phyloP scores from a whole-genome alignment of 2,329 filamentous ascomycete genomes.

The Alternaria sp. region DNA sequence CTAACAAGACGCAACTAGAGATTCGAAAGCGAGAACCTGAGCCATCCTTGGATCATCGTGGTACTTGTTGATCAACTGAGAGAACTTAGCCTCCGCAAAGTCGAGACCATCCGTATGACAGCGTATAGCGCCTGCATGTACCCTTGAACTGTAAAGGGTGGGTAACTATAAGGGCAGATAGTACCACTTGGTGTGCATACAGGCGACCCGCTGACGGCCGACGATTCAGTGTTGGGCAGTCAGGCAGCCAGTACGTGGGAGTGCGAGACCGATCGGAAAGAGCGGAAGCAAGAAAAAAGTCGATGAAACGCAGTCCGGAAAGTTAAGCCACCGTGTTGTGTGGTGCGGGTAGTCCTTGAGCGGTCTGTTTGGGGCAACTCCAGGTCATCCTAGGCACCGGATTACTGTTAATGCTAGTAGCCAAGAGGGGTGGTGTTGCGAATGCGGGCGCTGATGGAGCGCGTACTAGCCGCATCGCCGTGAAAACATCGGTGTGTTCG shows the following conservation, averaged over 20 bases:
- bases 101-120: constrained; percentile 10
- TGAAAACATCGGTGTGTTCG: constrained; percentile 13
- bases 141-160: constrained; percentile 3
- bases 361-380: constrained; percentile 23
- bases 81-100: neutral
- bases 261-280: constrained; percentile 23
- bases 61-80: constrained; percentile 2
- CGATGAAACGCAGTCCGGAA: constrained; percentile 23
- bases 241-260: constrained; percentile 14
- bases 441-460: constrained; percentile 19
- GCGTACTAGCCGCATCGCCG: constrained; percentile 13
- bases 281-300: constrained; percentile 18
- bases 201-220: constrained; percentile 11
- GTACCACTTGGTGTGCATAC: constrained; percentile 15
- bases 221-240: constrained; percentile 16
- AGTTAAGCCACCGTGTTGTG: constrained; percentile 18
- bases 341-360: constrained; percentile 18
- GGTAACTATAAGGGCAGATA: constrained; percentile 4
- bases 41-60: neutral
- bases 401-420: constrained; percentile 13
- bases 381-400: constrained; percentile 21
- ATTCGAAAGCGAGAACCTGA: neutral
- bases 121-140: constrained; percentile 9
- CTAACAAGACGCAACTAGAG: neutral
- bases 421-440: constrained; percentile 23